A percentile compares a stretch with the other conserved stretches of the same genome.
Evolutionary conservation across 768 basidiomycete genomes (phyloP).

Genomic region (Coprinellus aureogranulatus): DNA sequence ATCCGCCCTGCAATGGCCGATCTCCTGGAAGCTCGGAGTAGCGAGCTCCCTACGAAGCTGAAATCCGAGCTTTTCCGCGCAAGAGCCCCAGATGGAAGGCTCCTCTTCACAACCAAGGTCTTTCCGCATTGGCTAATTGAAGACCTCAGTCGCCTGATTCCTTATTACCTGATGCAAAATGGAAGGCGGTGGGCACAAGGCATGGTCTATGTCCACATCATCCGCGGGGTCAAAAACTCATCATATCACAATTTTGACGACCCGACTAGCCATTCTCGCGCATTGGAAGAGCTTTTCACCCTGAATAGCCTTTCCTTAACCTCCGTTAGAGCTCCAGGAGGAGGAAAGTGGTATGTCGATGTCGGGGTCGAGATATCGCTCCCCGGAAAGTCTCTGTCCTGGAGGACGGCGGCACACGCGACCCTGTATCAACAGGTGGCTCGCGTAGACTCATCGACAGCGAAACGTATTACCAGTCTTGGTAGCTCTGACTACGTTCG

Average conservation of each 20-base stretch:
- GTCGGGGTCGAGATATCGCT: conserved; percentile 18
- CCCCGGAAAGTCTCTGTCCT: conserved; percentile 12
- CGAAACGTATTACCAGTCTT: conserved; percentile 5
- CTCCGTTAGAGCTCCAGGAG: neutral
- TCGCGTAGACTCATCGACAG: neutral
- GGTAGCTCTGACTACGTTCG: conserved; percentile 9
- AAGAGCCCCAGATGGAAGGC: neutral
- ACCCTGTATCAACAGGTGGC: neutral
- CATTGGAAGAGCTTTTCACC: neutral
- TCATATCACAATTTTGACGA: neutral
- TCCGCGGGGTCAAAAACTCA: conserved; percentile 12
- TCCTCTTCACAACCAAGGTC: neutral
- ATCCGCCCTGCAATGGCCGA: neutral
- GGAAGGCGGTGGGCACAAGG: conserved; percentile 1
- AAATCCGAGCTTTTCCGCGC: neutral
- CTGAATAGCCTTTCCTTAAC: neutral
- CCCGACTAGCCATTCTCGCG: neutral
- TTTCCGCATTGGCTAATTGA: neutral
- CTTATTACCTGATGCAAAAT: neutral
- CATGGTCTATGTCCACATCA: conserved; percentile 10
- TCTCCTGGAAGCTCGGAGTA: neutral
- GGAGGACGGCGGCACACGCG: conserved; percentile 1
- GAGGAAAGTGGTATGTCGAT: conserved; percentile 21
- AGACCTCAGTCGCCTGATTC: neutral
- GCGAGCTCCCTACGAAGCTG: neutral